Base-by-base conservation (phyloP, 2,329 filamentous ascomycete genomes). In the Thielaviopsis ethacetica region DNA sequence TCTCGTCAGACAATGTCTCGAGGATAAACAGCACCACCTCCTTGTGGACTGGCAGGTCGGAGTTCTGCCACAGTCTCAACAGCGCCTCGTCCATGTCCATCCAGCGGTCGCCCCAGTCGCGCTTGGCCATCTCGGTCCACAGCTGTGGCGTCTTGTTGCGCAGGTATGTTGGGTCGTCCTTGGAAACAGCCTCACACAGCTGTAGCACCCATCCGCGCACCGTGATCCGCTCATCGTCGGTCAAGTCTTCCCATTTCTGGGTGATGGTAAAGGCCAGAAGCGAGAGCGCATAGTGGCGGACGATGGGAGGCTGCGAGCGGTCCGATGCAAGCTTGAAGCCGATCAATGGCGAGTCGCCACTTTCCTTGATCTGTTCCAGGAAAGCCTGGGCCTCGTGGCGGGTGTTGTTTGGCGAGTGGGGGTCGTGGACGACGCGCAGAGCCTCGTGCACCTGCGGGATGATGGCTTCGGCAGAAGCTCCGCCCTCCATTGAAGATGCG, bases 61-160 rank as follows among this genome's bases (percentile, higher is more conserved):
- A 76, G 17, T 78, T 70, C 69, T 90, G 84, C 93, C 93, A 98
- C 21, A 97, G 76, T 66, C 83, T 80, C 52, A 91, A 81, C 59
- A 98, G 78, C 67, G 87, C 78, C 63, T 83, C 74, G 69, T 98
- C 94, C 91, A 98, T 95, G 67, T 94, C 84, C 75, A 86, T 83
- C 93, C 94, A 98, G 62, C 93, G 86, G 34, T 82, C 77, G n/a
- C 80, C 88, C 93, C 93, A 98, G 68, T 83, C 87, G 66, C 91
- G 81, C 74, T 97, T 97, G 49, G 91, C 90, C 57, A 95, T 77
- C 70, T 97, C 93, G 7, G 91, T 88, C 93, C 93, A 98, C 62
- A 98, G 74, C 71, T 95, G 86, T 27, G 88, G 89, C 38, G 93
- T 85, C 73, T 98, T 98, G 76, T 95, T 97, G 65, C 91, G 81